These are phyloP conservation scores for Cyclostephanos invisitatus DNA, from an alignment of 108 stramenopile genomes.

Conservation along the genomic window DNA sequence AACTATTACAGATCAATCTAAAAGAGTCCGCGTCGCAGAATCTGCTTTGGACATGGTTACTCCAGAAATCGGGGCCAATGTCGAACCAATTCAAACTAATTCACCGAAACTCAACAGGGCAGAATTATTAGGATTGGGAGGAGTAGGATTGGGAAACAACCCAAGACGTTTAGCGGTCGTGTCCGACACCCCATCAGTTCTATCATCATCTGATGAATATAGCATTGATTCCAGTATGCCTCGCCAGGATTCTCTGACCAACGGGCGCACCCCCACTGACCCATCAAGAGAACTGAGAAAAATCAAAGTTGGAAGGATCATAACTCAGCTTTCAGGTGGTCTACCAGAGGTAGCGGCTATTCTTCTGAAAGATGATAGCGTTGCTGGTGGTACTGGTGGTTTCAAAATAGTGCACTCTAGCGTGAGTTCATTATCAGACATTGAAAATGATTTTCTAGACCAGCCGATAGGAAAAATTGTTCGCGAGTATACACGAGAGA, in stretches of 20 bases:
- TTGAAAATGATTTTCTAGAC: constrained; percentile 32
- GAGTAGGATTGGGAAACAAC: neutral
- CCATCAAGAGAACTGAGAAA: constrained; percentile 10
- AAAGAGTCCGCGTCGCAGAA: neutral
- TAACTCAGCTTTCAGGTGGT: constrained; percentile 20
- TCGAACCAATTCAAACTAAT: neutral
- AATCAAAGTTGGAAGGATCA: constrained; percentile 31
- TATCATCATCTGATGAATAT: constrained; percentile 5
- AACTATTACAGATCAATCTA: neutral
- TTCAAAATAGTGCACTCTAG: constrained; percentile 16
- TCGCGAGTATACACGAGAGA: constrained; percentile 20
- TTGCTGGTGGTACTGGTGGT: constrained; percentile 6
- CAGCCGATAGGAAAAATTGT: constrained; percentile 30
- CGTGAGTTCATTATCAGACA: constrained; percentile 11
- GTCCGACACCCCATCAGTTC: constrained; percentile 1
- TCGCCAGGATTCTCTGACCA: neutral
- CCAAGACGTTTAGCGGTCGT: constrained; percentile 4
- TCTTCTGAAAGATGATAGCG: constrained; percentile 17
- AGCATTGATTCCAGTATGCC: constrained; percentile 9
- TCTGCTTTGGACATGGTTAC: neutral
- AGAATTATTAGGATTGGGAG: neutral
- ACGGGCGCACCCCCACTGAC: neutral
- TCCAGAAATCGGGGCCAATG: neutral
- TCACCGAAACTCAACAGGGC: neutral
- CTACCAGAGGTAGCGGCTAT: constrained; percentile 33